These are phyloP conservation scores for Trichocladium antarcticum DNA, from an alignment of 495 filamentous ascomycete species.

Conservation along the genomic window DNA sequence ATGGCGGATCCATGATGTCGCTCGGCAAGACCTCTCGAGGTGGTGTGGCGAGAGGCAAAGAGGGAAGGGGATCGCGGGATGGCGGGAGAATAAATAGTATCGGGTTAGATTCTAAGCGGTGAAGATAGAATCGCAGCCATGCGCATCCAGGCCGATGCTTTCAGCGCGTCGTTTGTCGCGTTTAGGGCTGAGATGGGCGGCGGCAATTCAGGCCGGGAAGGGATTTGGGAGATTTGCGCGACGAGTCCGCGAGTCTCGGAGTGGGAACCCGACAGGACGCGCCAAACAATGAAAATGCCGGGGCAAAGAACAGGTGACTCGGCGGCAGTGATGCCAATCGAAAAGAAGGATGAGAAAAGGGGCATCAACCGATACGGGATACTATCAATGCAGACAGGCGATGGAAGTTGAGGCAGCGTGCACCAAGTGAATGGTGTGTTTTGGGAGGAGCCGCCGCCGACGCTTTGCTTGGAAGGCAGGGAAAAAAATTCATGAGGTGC, in stretches of 20 bases:
- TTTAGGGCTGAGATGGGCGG: neutral
- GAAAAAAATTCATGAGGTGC: slow-evolving; percentile 7
- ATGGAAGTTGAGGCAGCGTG: slow-evolving; percentile 2
- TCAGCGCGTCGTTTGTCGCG: slow-evolving; percentile 10
- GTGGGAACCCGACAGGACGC: slow-evolving; percentile 8
- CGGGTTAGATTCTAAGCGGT: neutral
- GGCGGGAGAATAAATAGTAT: neutral
- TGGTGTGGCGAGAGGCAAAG: no score
- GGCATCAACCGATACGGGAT: neutral
- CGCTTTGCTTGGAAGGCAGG: neutral
- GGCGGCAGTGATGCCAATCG: slow-evolving; percentile 6
- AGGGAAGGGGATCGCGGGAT: no score
- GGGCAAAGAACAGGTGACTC: slow-evolving; percentile 1
- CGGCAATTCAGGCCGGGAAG: slow-evolving; percentile 1
- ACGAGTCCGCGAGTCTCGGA: slow-evolving; percentile 1
- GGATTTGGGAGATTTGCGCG: slow-evolving; percentile 7
- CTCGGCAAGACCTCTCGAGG: slow-evolving; percentile 3
- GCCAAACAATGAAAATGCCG: slow-evolving; percentile 4
- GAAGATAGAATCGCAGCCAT: neutral
- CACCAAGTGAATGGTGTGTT: slow-evolving; percentile 9
- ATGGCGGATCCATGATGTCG: slow-evolving; percentile 23
- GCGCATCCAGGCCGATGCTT: neutral
- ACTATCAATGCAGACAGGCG: slow-evolving; percentile 8
- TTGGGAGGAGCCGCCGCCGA: neutral
- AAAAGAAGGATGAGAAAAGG: neutral